phyloP scores from a whole-genome alignment of 169 alveolate species.

The Plasmodium malariae region DNA sequence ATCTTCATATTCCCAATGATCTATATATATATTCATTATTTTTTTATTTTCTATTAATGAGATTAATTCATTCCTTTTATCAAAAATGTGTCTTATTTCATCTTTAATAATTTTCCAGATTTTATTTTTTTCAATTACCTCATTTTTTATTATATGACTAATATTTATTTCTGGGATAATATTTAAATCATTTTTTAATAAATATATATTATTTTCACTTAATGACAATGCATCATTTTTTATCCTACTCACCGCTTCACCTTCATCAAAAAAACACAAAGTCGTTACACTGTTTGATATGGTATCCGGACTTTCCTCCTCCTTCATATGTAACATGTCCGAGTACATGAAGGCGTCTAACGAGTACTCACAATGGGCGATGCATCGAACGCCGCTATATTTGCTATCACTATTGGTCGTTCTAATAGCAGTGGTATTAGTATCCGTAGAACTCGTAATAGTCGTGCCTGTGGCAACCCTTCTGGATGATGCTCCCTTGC shows the following conservation, averaged over 20 bases:
- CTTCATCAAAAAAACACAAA: slow-evolving; percentile 23
- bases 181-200: slow-evolving; percentile 2
- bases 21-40: slow-evolving; percentile 51
- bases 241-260: not conserved
- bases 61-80: slow-evolving; percentile 25
- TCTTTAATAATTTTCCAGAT: slow-evolving; percentile 46
- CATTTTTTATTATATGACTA: slow-evolving; percentile 5
- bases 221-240: slow-evolving; percentile 36
- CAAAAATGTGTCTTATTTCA: slow-evolving; percentile 21
- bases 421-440: too few relatives aligned
- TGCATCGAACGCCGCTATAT: too few relatives aligned
- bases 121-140: slow-evolving; percentile 21
- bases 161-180: slow-evolving; percentile 35
- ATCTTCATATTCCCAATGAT: slow-evolving; percentile 67
- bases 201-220: slow-evolving; percentile 28
- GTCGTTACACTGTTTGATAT: slow-evolving; percentile 27
- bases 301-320: not conserved
- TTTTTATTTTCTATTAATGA: slow-evolving; percentile 49
- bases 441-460: too few relatives aligned
- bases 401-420: too few relatives aligned
- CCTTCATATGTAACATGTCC: not conserved
- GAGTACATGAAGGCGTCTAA: slow-evolving; percentile 2
- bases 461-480: not conserved
- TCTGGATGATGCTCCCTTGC: not conserved
- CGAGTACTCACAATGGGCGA: not conserved